phyloP scores from a whole-genome alignment of 768 basidiomycete genomes.

The Floccularia luteovirens region DNA sequence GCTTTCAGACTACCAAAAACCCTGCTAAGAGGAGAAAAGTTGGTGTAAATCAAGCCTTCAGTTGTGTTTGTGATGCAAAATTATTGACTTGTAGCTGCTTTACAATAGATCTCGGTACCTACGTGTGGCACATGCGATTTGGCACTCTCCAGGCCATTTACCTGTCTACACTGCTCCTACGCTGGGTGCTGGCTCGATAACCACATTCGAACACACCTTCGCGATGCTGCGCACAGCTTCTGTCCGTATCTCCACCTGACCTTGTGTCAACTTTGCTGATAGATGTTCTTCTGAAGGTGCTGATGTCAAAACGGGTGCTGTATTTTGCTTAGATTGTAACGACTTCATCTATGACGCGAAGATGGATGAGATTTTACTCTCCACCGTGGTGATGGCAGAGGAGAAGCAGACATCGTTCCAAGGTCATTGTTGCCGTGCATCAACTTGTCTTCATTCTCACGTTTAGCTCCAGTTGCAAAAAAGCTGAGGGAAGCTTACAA shows the following conservation, averaged over 20 bases:
- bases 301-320: conserved; percentile 64
- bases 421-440: conserved; percentile 25
- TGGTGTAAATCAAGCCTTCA: too few species aligned
- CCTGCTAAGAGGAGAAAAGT: conserved; percentile 64
- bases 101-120: conserved; percentile 47
- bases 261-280: background rate
- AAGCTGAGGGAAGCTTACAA: conserved; percentile 26
- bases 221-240: conserved; percentile 50
- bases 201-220: conserved; percentile 54
- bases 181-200: conserved; percentile 61
- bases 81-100: background rate
- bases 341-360: conserved; percentile 63
- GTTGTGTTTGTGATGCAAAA: too few species aligned
- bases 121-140: conserved; percentile 53
- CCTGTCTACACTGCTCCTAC: conserved; percentile 65
- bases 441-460: conserved; percentile 2
- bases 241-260: conserved; percentile 35
- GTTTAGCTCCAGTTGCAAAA: conserved; percentile 21
- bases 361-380: conserved; percentile 38
- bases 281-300: conserved; percentile 39
- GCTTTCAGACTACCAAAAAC: conserved; percentile 35
- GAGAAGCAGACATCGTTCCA: conserved; percentile 56
- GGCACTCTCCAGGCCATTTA: conserved; percentile 56
- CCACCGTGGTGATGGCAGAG: conserved; percentile 42
- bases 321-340: conserved; percentile 69